Evolutionary conservation across 805 yeast genomes (phyloP), one percentile per base, ranked within the genome.

Genomic region (Yarrowia osloensis): DNA sequence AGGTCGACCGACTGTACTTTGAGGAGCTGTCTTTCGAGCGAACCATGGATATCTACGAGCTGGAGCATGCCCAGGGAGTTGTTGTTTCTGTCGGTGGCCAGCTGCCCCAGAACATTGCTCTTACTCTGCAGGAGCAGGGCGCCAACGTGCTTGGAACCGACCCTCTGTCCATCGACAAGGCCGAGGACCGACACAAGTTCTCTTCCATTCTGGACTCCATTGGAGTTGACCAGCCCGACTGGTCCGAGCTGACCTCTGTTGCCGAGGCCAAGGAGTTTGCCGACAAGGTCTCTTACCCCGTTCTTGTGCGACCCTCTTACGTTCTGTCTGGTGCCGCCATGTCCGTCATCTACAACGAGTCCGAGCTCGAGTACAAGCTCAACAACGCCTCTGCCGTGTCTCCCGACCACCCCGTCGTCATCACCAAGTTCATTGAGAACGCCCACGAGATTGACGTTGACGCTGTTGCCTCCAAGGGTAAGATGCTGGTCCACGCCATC

Each of bases 261-360:
- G 88, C 81, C 47, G 97, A 89, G 70, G 99, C 99, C 68, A 89
- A 88, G 76, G 79, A 76, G 21, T 94, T 94, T 78, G 98, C 98
- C 61, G 81, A 85, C 66, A 83, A 85, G 71, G 98, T 94, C 67
- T 91, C 93, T 24, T 94, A 87, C 85, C 99, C 99, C 62, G 99
- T 94, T 12, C 85, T 94, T 73, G 97, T 94, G 69, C 91, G 99
- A 81, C 99, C 99, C 65, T 93, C 98, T 1, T 94, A 94, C 76
- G 99, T 94, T 59, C 84, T 94, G 71, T 90, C 97, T 67, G 99
- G 99, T 81, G 98, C 99, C 70, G 98, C 99, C 69, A 95, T 94
- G 99, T 88, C 95, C 69, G 97, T 92, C 49, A 93, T 95, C 72
- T 85, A 85, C 75, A 85, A 85, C 70, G 88, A 88, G 77, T 81